phyloP scores from a whole-genome alignment of 139 green algal genomes.

The Auxenochlorella pyrenoidosa region DNA sequence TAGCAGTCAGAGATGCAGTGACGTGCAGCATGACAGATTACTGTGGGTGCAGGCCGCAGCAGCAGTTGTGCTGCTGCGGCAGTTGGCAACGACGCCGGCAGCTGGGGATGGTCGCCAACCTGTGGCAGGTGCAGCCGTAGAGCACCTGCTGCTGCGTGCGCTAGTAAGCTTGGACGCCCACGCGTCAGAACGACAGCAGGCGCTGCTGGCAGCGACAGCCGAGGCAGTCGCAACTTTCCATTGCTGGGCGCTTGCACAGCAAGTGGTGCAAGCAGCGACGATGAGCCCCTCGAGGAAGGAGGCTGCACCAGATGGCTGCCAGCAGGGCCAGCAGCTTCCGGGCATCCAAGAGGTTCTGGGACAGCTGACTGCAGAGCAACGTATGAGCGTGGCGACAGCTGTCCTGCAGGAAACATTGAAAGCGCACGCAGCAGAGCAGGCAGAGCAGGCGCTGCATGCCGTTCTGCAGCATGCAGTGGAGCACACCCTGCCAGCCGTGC shows the following conservation, averaged over 20 bases:
- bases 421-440: too few species aligned
- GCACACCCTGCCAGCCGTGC: neutral
- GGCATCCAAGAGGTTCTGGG: neutral
- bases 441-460: neutral
- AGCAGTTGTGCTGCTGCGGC: neutral
- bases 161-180: neutral
- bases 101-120: neutral
- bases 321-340: neutral
- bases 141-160: neutral
- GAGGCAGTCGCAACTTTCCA: neutral
- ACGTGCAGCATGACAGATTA: neutral
- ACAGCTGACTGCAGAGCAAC: neutral
- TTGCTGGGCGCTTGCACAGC: neutral
- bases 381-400: conserved; percentile 8
- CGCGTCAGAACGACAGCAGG: neutral
- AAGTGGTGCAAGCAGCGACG: neutral
- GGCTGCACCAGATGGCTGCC: neutral
- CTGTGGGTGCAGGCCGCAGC: conserved; percentile 3
- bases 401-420: conserved; percentile 3
- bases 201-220: neutral
- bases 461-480: conserved; percentile 4
- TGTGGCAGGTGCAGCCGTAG: neutral
- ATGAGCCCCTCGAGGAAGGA: too few species aligned
- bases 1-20: neutral
- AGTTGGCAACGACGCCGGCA: neutral